Base-by-base conservation (phyloP, 768 basidiomycete genomes). In the Asterophora parasitica region DNA sequence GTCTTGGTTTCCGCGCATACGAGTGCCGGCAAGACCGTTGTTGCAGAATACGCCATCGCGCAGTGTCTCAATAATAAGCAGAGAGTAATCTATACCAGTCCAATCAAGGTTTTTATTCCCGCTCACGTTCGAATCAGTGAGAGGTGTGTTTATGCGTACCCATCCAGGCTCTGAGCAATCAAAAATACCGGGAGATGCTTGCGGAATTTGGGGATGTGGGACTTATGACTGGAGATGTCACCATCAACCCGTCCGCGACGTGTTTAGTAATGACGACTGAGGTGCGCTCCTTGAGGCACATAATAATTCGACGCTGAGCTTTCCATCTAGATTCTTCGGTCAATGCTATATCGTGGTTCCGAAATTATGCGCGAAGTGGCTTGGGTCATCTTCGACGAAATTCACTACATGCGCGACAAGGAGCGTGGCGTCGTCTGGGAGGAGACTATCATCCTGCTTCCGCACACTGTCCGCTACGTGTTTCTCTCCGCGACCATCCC, bases 361-460 rank as follows among this genome's bases (percentile, higher is more conserved):
- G 96, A 99, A 71, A 87, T 99, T 56, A 94, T 98, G 88, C 89
- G 96, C 48, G 96, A 99, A 72, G 95, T 99, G n/a, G 93, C 94
- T 1, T 99, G 96, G 96, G 95, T 98, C 48, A 82, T 99, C 55
- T 99, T 98, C 65, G 96, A 99, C 63, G 96, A 99, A 70, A 96
- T 99, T 52, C 96, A 99, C 63, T 99, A 98, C 70, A 99, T 98
- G 96, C 86, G 96, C 51, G 96, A 98, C 73, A 92, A 92, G 60
- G 96, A 99, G 64, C 89, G 96, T 56, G 96, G 96, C 56, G 96
- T 99, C 15, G 96, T 99, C 20, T 98, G 96, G 96, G 95, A 99
- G 68, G 94, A 96, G 65, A 94, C 93, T 1, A 96, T 98, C 61
- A 98, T 98, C 57, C 81, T 99, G 2, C 82, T 99, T 9, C 96